Conservation (phyloP, 331 rosid genomes). For the Prunus yedoensis region DNA sequence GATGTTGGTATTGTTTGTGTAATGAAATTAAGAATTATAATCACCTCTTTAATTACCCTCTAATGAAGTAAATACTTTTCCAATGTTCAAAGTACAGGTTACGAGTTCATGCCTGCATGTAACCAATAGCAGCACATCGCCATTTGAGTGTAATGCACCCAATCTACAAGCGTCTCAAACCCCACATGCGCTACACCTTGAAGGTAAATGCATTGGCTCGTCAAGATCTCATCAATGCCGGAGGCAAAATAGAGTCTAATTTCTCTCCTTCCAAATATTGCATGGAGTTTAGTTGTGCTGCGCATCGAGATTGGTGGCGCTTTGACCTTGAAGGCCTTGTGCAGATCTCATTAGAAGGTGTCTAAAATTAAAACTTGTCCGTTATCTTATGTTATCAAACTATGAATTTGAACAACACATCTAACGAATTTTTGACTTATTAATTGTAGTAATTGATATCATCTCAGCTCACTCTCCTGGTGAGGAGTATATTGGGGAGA, state of each 20-base stretch:
- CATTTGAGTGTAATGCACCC: constrained; percentile 59
- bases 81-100: constrained; percentile 25
- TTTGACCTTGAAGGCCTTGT: constrained; percentile 48
- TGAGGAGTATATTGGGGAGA: constrained; percentile 23
- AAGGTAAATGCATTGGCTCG: constrained; percentile 56
- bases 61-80: too few species aligned
- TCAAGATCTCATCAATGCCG: constrained; percentile 37
- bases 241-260: constrained; percentile 25
- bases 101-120: constrained; percentile 39
- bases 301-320: constrained; percentile 39
- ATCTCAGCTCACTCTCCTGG: constrained; percentile 14
- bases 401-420: too few species aligned
- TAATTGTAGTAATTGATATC: neutral
- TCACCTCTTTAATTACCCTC: too few species aligned
- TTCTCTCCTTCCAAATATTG: constrained; percentile 34
- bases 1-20: too few species aligned
- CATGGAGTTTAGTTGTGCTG: constrained; percentile 39
- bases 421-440: too few species aligned
- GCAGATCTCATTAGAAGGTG: constrained; percentile 49
- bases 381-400: neutral
- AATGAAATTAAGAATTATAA: too few species aligned
- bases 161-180: constrained; percentile 41
- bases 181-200: constrained; percentile 51
- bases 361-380: neutral
- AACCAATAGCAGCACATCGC: constrained; percentile 50